phyloP scores from a whole-genome alignment of 2,329 filamentous ascomycete genomes.

The Aspergillus tubingensis region DNA sequence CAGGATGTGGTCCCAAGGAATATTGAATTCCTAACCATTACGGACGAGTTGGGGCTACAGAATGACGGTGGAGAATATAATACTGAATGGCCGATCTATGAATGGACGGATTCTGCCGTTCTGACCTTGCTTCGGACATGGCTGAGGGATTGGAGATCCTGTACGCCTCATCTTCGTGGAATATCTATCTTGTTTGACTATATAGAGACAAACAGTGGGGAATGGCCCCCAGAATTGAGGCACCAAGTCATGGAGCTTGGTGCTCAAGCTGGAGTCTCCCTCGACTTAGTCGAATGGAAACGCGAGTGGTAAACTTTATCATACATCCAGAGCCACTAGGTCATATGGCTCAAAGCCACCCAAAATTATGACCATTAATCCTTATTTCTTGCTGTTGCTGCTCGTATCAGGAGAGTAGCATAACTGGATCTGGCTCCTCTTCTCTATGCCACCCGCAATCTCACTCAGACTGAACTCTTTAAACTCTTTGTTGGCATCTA shows the following conservation, averaged over 20 bases:
- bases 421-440: too few species aligned
- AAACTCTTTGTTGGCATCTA: too few species aligned
- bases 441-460: too few species aligned
- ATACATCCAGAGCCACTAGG: too few species aligned
- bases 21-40: constrained; percentile 21
- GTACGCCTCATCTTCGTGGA: constrained; percentile 14
- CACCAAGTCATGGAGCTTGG: constrained; percentile 9
- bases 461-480: too few species aligned
- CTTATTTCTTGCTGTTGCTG: too few species aligned
- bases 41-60: constrained; percentile 17
- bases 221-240: constrained; percentile 8
- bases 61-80: constrained; percentile 1
- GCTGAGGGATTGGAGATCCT: constrained; percentile 15
- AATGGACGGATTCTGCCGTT: constrained; percentile 7
- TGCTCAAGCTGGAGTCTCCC: constrained; percentile 3
- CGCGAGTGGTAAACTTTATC: not conserved
- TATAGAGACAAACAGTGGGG: not conserved
- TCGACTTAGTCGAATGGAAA: constrained; percentile 7
- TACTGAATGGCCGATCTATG: constrained; percentile 10
- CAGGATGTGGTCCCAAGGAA: constrained; percentile 19
- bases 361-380: too few species aligned
- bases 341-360: too few species aligned
- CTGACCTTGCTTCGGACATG: constrained; percentile 16
- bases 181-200: constrained; percentile 9
- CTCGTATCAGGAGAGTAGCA: too few species aligned